Evolutionary conservation across 768 basidiomycete genomes (phyloP).

Genomic region (Pisolithus microcarpus): DNA sequence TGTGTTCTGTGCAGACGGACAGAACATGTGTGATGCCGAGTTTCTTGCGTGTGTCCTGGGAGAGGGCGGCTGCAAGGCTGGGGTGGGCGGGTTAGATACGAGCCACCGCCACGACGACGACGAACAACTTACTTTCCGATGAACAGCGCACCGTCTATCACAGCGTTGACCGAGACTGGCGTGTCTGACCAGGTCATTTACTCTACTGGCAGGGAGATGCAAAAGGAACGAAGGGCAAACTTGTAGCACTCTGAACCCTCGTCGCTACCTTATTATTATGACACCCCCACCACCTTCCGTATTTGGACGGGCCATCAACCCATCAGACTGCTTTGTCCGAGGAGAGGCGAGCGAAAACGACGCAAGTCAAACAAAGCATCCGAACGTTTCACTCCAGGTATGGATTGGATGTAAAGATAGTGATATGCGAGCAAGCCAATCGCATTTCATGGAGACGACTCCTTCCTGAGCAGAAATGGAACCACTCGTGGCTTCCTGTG

Average conservation of each 20-base stretch:
- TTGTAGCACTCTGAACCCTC: too few species aligned
- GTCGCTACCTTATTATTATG: not conserved
- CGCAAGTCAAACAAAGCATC: too few species aligned
- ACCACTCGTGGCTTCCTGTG: not conserved
- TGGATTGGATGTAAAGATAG: not conserved
- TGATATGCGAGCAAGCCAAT: not conserved
- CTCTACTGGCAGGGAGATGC: not conserved
- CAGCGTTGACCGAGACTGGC: constrained; percentile 20
- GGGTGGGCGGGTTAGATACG: not conserved
- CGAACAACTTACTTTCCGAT: constrained; percentile 28
- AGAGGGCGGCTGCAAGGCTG: constrained; percentile 30
- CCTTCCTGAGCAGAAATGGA: not conserved
- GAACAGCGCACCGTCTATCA: constrained; percentile 27
- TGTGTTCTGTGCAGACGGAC: constrained; percentile 51
- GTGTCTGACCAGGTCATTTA: constrained; percentile 23
- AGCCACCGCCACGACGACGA: too few species aligned
- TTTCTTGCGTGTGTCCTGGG: constrained; percentile 20
- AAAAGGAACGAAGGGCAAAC: not conserved
- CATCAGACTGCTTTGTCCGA: too few species aligned
- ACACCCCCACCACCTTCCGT: not conserved
- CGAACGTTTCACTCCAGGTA: too few species aligned
- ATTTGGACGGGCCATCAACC: too few species aligned
- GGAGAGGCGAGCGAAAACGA: too few species aligned
- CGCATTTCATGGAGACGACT: not conserved
- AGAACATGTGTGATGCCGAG: constrained; percentile 49